These are phyloP conservation scores for Penstemon newberryi DNA, from an alignment of 257 asterid species.

Conservation along the genomic window DNA sequence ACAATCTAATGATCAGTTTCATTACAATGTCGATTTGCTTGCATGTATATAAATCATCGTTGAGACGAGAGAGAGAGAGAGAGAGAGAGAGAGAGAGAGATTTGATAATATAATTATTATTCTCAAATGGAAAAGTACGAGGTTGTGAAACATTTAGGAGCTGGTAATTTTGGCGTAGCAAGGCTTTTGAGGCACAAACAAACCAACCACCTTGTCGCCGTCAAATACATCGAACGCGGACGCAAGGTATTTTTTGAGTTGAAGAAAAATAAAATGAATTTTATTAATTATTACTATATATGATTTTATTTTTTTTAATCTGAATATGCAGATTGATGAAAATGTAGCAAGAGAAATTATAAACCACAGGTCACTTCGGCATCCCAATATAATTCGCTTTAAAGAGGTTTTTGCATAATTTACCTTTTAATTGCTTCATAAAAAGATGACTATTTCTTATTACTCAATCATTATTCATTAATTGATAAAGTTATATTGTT, in stretches of 20 bases:
- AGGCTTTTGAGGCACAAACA: constrained; percentile 68
- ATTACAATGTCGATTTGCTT: no score
- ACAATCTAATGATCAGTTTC: no score
- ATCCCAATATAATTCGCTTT: constrained; percentile 83
- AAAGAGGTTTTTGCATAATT: constrained; percentile 49
- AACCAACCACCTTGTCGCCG: constrained; percentile 75
- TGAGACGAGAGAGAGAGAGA: no score
- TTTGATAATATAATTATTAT: no score
- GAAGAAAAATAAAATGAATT: no score
- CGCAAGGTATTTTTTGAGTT: constrained; percentile 30
- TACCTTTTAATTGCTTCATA: background rate
- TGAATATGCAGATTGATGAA: constrained; percentile 53
- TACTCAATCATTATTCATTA: background rate
- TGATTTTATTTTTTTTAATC: no score
- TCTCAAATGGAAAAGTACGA: constrained; percentile 63
- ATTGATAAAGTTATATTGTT: no score
- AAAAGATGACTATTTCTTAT: background rate
- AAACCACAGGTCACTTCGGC: constrained; percentile 75
- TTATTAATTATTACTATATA: no score
- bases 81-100: no score
- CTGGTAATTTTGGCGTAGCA: constrained; percentile 82
- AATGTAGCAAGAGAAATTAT: constrained; percentile 82
- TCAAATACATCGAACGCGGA: constrained; percentile 78
- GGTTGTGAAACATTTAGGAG: constrained; percentile 68
- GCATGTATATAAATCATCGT: no score